phyloP scores from a whole-genome alignment of 768 basidiomycete species.

The Trametes maxima region DNA sequence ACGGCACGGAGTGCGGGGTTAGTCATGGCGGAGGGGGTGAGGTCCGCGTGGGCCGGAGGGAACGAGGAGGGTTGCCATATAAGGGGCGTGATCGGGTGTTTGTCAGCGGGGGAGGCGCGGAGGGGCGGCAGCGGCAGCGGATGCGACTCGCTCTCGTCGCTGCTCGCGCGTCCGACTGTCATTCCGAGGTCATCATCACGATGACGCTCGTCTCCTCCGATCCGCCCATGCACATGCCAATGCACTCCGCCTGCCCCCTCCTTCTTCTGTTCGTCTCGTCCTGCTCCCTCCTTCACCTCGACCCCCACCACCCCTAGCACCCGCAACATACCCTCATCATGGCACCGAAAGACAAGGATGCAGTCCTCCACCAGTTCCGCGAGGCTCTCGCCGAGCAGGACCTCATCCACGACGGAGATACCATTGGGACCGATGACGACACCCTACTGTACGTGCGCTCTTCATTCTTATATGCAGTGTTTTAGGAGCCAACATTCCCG shows the following conservation, averaged over 20 bases:
- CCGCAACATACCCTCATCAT: slow-evolving; percentile 12
- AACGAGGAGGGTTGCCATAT: not conserved
- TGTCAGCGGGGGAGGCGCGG: slow-evolving; percentile 14
- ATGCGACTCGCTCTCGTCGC: not conserved
- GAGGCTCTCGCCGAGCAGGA: slow-evolving; percentile 52
- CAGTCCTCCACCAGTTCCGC: slow-evolving; percentile 52
- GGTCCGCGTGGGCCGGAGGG: not conserved
- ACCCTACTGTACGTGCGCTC: slow-evolving; percentile 52
- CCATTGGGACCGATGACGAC: slow-evolving; percentile 58
- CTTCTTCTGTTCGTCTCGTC: not conserved
- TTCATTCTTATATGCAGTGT: not conserved
- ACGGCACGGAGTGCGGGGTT: not conserved
- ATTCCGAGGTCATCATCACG: slow-evolving; percentile 13
- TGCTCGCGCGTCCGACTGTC: not conserved
- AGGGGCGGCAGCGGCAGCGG: not conserved
- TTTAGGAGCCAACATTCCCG: not conserved
- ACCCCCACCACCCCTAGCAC: not conserved
- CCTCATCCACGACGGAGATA: slow-evolving; percentile 54
- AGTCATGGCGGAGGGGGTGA: slow-evolving; percentile 1
- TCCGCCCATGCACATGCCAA: slow-evolving; percentile 2
- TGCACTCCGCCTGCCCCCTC: not conserved
- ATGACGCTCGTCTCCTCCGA: slow-evolving; percentile 11
- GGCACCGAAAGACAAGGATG: slow-evolving; percentile 26
- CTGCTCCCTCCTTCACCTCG: not conserved
- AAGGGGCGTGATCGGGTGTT: slow-evolving; percentile 2